phyloP scores from a whole-genome alignment of 192 early-diverging fungal species.

The Coemansia sp. region DNA sequence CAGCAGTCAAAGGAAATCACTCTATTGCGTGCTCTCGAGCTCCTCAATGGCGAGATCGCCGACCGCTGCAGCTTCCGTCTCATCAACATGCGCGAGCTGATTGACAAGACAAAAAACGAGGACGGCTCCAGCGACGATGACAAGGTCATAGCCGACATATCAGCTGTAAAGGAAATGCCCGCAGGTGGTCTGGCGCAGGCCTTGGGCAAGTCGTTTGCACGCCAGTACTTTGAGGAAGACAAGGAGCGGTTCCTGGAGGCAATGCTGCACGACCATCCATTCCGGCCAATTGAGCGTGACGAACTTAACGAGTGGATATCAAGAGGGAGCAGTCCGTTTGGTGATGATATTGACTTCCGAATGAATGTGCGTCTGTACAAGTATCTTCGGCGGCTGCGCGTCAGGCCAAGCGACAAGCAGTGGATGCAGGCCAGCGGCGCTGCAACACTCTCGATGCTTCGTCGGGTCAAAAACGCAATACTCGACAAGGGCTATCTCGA shows the following conservation, averaged over 20 bases:
- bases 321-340: conserved; percentile 33
- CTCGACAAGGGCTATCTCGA: conserved; percentile 22
- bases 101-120: conserved; percentile 22
- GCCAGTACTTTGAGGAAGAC: conserved; percentile 24
- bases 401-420: conserved; percentile 38
- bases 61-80: conserved; percentile 33
- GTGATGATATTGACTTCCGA: conserved; percentile 35
- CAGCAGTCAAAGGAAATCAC: conserved; percentile 34
- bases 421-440: conserved; percentile 46
- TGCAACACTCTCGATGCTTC: conserved; percentile 49
- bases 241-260: conserved; percentile 31
- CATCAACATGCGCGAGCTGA: conserved; percentile 12
- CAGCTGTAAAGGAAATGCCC: conserved; percentile 17
- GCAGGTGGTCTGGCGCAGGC: conserved; percentile 17
- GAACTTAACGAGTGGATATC: conserved; percentile 40
- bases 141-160: conserved; percentile 1
- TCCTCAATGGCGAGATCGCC: conserved; percentile 34
- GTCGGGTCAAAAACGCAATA: conserved; percentile 28
- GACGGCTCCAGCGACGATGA: conserved; percentile 19
- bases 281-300: conserved; percentile 40
- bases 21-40: conserved; percentile 43
- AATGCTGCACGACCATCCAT: conserved; percentile 52
- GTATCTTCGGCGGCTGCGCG: conserved; percentile 27
- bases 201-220: conserved; percentile 44
- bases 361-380: conserved; percentile 42